Percentiles rank a stretch among this genome's conserved stretches.
Conservation (phyloP, 257 asterid species). For the Solanum bukasovii region DNA sequence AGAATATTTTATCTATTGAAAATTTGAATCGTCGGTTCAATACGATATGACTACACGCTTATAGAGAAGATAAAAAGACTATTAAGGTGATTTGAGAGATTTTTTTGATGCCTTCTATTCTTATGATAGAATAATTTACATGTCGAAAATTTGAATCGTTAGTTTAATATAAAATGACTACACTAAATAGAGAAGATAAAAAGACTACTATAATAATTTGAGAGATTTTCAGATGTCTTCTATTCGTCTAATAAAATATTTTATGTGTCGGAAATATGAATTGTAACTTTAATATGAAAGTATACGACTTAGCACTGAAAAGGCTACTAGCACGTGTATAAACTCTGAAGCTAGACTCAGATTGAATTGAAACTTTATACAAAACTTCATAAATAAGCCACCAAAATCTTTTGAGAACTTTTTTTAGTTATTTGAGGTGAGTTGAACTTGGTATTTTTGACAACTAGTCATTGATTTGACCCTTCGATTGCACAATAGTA, state of each 20-base stretch:
- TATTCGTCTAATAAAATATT: too few relatives aligned
- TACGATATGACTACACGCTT: not conserved
- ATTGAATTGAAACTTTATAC: too few relatives aligned
- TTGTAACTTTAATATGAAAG: not conserved
- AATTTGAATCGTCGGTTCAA: too few relatives aligned
- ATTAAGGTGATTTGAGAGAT: too few relatives aligned
- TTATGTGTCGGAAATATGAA: not conserved
- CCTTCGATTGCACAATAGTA: not conserved
- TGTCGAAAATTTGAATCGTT: too few relatives aligned
- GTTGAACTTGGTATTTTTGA: not conserved
- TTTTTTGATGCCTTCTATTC: rapidly evolving
- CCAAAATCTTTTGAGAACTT: not conserved
- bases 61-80: too few relatives aligned
- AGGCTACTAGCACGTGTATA: not conserved
- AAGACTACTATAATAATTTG: too few relatives aligned
- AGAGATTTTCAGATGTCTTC: too few relatives aligned
- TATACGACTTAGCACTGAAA: not conserved
- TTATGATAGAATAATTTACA: too few relatives aligned
- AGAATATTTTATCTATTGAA: too few relatives aligned
- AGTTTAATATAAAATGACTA: not conserved
- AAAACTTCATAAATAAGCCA: not conserved
- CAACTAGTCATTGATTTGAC: not conserved
- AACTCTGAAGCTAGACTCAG: not conserved
- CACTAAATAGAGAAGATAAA: too few relatives aligned
- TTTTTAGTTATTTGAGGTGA: not conserved